Conservation (phyloP, 1,139 yeast species). For the Suhomyces wounanorum region DNA sequence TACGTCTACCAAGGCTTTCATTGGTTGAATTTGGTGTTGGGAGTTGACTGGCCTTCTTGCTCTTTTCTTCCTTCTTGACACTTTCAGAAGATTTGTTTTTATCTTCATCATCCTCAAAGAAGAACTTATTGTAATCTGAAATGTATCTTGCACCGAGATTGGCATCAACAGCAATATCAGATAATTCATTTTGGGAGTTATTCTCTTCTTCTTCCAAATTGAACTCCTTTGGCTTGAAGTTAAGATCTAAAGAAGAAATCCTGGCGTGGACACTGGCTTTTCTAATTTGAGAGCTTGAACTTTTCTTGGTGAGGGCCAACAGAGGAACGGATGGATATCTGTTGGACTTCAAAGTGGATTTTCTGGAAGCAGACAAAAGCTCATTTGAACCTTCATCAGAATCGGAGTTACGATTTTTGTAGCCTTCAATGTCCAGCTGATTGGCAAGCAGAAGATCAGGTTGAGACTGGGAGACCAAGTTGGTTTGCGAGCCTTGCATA, state of each 20-base stretch:
- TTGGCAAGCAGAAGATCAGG: conserved; percentile 7
- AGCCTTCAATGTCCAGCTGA: conserved; percentile 1
- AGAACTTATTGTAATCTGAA: conserved; percentile 37
- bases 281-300: conserved; percentile 6
- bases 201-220: conserved; percentile 16
- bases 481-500: conserved; percentile 12
- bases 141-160: conserved; percentile 26
- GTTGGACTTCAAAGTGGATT: conserved; percentile 37
- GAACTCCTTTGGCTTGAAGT: conserved; percentile 26
- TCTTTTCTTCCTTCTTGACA: conserved; percentile 10
- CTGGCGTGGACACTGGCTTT: conserved; percentile 16
- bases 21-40: conserved; percentile 22
- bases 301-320: conserved; percentile 14
- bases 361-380: conserved; percentile 34
- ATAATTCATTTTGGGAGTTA: conserved; percentile 13
- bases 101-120: conserved; percentile 31
- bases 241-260: conserved; percentile 29
- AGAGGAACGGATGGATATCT: conserved; percentile 43
- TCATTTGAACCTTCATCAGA: conserved; percentile 20
- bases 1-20: conserved; percentile 24
- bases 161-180: conserved; percentile 20
- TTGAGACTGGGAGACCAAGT: conserved; percentile 9
- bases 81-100: conserved; percentile 13
- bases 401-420: conserved; percentile 6
- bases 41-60: conserved; percentile 15